These are phyloP conservation scores for Camptophora hylomeconis DNA, from an alignment of 2,329 filamentous ascomycete genomes.

Conservation along the genomic window DNA sequence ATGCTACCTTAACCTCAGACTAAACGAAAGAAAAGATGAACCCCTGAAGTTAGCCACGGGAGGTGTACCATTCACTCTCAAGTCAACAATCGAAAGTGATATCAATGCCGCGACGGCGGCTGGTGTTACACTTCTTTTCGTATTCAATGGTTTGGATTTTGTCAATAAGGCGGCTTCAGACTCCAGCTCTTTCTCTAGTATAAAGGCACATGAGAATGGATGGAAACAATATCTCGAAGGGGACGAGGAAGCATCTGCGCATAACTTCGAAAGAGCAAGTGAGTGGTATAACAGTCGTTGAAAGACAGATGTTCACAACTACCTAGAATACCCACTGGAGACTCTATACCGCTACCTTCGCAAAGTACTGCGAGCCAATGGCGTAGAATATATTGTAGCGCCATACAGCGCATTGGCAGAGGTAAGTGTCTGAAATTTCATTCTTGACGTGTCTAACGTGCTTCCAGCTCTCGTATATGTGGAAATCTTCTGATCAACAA, in stretches of 20 bases:
- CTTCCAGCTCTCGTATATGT: slow-evolving; percentile 55
- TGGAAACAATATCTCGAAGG: slow-evolving; percentile 80
- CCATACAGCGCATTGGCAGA: slow-evolving; percentile 82
- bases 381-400: slow-evolving; percentile 65
- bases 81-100: slow-evolving; percentile 61
- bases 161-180: slow-evolving; percentile 58
- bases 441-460: background rate
- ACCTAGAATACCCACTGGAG: slow-evolving; percentile 27
- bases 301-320: slow-evolving; percentile 6
- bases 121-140: slow-evolving; percentile 67
- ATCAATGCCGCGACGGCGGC: slow-evolving; percentile 58
- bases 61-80: slow-evolving; percentile 69
- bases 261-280: slow-evolving; percentile 73
- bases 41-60: slow-evolving; percentile 82
- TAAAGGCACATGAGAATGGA: slow-evolving; percentile 59
- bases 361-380: slow-evolving; percentile 53
- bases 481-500: slow-evolving; percentile 42
- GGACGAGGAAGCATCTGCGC: slow-evolving; percentile 62
- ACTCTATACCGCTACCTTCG: slow-evolving; percentile 68
- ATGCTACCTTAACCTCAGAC: slow-evolving; percentile 70
- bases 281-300: too few species aligned
- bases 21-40: slow-evolving; percentile 64
- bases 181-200: slow-evolving; percentile 43
- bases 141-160: slow-evolving; percentile 81
- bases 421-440: slow-evolving; percentile 36